Evolutionary conservation across 129 eudicot species (phyloP).

Genomic region (Flaveria linearis): DNA sequence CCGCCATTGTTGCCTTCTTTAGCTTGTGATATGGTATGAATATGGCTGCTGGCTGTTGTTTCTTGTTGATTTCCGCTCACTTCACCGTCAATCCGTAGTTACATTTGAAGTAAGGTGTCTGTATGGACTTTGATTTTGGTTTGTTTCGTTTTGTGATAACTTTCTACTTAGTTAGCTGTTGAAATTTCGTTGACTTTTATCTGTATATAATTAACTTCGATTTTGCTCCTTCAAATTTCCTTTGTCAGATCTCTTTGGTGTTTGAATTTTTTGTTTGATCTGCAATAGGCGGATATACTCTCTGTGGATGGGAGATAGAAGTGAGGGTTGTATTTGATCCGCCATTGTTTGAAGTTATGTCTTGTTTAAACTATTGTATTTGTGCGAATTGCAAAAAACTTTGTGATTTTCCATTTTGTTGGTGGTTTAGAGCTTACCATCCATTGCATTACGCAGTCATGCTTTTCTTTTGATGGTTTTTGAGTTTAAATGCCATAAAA

Average conservation of each 20-base stretch:
- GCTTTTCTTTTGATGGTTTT: conserved; percentile 29
- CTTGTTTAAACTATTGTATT: background rate
- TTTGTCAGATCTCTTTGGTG: background rate
- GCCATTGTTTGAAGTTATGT: too few relatives aligned
- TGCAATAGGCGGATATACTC: conserved; percentile 1
- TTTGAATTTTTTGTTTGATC: conserved; percentile 16
- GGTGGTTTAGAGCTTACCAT: conserved; percentile 21
- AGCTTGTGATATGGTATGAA: conserved; percentile 10
- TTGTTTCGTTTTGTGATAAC: too few relatives aligned
- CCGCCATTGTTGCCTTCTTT: conserved; percentile 3
- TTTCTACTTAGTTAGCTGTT: too few relatives aligned
- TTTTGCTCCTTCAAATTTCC: too few relatives aligned
- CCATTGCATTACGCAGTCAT: conserved; percentile 28
- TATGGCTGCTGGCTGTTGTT: conserved; percentile 22
- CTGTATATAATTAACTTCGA: too few relatives aligned
- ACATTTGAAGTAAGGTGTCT: conserved; percentile 23
- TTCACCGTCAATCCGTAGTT: conserved; percentile 30
- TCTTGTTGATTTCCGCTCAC: conserved; percentile 24
- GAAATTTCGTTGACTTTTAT: too few relatives aligned
- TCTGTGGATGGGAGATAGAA: too few relatives aligned
- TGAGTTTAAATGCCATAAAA: conserved; percentile 23
- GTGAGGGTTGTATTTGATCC: too few relatives aligned
- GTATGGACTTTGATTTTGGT: background rate
- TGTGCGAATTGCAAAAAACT: conserved; percentile 20
- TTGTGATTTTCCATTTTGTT: conserved; percentile 32